A percentile compares a stretch with the other conserved stretches of the same genome.
Evolutionary conservation across 2,329 filamentous ascomycete species (phyloP).

Genomic region (Colletotrichum melonis): DNA sequence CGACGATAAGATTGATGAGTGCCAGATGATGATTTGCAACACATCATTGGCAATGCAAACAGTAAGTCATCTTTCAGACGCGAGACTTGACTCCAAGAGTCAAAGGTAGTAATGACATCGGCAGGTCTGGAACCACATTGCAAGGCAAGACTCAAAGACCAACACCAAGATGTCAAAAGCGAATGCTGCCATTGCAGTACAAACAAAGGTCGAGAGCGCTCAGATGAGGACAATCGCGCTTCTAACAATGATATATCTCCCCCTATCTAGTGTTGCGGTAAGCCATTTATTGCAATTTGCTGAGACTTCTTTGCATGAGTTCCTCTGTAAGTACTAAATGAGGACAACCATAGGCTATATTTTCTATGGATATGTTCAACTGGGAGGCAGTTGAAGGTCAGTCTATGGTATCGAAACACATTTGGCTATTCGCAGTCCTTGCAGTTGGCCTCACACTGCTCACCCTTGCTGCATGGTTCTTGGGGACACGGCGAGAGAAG

Average conservation of each 20-base stretch:
- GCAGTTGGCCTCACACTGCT: conserved; percentile 38
- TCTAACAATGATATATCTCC: conserved; percentile 44
- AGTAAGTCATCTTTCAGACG: conserved; percentile 25
- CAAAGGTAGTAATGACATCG: background rate
- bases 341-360: conserved; percentile 37
- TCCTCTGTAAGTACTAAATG: background rate
- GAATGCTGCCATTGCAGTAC: conserved; percentile 39
- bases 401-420: conserved; percentile 39
- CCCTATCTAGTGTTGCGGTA: conserved; percentile 42
- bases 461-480: conserved; percentile 17
- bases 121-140: conserved; percentile 44
- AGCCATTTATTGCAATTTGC: background rate
- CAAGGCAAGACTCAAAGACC: conserved; percentile 39
- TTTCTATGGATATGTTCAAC: conserved; percentile 43
- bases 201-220: conserved; percentile 40
- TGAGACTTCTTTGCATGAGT: background rate
- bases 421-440: conserved; percentile 41
- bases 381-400: conserved; percentile 38
- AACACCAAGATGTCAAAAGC: conserved; percentile 40
- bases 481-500: conserved; percentile 1
- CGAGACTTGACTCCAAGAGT: background rate
- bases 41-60: conserved; percentile 43
- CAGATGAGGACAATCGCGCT: conserved; percentile 45
- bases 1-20: conserved; percentile 43
- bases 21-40: conserved; percentile 41